These are phyloP conservation scores for Fonsecaea pedrosoi DNA, from an alignment of 2,329 filamentous ascomycete genomes.

Conservation along the genomic window DNA sequence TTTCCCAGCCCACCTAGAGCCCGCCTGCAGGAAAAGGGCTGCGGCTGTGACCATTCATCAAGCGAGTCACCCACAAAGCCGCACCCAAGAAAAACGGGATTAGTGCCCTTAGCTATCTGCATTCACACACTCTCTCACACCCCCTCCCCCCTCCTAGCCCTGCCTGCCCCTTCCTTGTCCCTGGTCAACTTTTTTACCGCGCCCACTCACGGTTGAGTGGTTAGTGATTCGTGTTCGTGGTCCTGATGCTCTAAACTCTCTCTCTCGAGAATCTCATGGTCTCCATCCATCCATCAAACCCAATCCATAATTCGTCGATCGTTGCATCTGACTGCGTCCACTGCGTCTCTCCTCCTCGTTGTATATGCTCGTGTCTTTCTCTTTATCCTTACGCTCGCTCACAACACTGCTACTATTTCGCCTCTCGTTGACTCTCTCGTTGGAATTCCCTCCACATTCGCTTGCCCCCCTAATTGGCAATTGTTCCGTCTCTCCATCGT, in stretches of 20 bases:
- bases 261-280: conserved; percentile 20
- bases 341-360: conserved; percentile 9
- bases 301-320: conserved; percentile 28
- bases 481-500: conserved; percentile 21
- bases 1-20: background rate
- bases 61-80: conserved; percentile 10
- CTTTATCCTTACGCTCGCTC: conserved; percentile 31
- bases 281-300: conserved; percentile 25
- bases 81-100: conserved; percentile 3
- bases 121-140: background rate
- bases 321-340: conserved; percentile 19
- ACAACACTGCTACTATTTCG: conserved; percentile 14
- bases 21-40: conserved; percentile 14
- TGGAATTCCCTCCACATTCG: conserved; percentile 29
- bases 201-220: conserved; percentile 6
- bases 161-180: conserved; percentile 15
- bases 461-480: conserved; percentile 21
- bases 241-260: conserved; percentile 5
- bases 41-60: conserved; percentile 5
- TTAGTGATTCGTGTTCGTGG: conserved; percentile 12
- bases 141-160: conserved; percentile 12
- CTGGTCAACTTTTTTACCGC: conserved; percentile 9
- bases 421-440: conserved; percentile 32
- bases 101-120: background rate
- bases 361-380: conserved; percentile 29